Evolutionary conservation across 306 rosid genomes (phyloP).

Genomic region (Acacia confusa): DNA sequence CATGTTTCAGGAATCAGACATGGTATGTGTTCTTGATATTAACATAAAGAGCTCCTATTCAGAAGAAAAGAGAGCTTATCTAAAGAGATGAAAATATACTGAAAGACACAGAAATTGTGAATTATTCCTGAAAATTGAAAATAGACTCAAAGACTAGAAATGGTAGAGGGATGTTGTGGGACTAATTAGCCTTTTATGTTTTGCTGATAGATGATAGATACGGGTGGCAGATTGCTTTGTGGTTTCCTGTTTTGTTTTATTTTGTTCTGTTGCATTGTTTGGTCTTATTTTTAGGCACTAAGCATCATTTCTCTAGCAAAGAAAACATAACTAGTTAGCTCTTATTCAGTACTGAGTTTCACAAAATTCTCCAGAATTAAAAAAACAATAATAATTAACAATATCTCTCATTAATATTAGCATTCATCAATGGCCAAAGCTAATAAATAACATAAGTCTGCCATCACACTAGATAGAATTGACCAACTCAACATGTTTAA

Average conservation of each 20-base stretch:
- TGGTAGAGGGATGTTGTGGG: background rate
- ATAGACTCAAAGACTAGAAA: background rate
- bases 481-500: background rate
- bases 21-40: background rate
- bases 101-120: background rate
- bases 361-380: background rate
- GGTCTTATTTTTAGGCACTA: background rate
- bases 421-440: background rate
- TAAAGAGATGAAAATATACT: background rate
- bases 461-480: background rate
- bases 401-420: background rate
- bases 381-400: background rate
- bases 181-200: background rate
- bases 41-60: background rate
- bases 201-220: background rate
- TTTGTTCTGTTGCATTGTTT: background rate
- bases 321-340: background rate
- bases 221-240: background rate
- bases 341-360: background rate
- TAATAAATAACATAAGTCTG: background rate
- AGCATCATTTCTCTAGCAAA: background rate
- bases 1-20: constrained; percentile 29
- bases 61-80: background rate
- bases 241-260: background rate
- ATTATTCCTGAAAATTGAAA: background rate